Conservation (phyloP, 805 yeast genomes). For the Cyberlindnera meyerae region DNA sequence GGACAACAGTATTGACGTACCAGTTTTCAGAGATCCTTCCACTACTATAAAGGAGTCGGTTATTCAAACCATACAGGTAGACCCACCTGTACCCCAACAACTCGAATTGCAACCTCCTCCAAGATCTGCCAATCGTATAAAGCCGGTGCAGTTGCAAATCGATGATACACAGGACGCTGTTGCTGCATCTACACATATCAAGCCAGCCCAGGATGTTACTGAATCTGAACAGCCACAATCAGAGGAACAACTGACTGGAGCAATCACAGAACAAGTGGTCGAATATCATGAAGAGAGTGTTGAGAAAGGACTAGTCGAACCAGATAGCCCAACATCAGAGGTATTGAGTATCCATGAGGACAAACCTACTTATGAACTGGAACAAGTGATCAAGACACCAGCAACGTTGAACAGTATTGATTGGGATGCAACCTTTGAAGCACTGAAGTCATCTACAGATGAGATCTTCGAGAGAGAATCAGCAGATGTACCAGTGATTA, state of each 20-base stretch:
- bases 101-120: conserved; percentile 30
- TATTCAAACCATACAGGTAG: conserved; percentile 6
- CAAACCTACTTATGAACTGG: neutral
- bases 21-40: conserved; percentile 9
- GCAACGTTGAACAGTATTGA: conserved; percentile 12
- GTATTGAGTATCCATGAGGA: neutral
- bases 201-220: no score
- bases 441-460: conserved; percentile 9
- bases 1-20: conserved; percentile 10
- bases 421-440: conserved; percentile 24
- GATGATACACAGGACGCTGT: no score
- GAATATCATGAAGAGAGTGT: neutral
- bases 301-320: neutral
- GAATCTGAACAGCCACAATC: no score
- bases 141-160: no score
- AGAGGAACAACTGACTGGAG: no score
- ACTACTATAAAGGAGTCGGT: conserved; percentile 4
- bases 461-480: neutral
- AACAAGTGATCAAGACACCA: neutral
- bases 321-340: conserved; percentile 2
- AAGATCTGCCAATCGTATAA: conserved; percentile 25
- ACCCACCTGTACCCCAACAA: neutral
- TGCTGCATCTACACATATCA: no score
- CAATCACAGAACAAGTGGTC: no score
- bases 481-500: no score